Base-by-base conservation (phyloP, 768 basidiomycete genomes). In the Boletus rubropictus region DNA sequence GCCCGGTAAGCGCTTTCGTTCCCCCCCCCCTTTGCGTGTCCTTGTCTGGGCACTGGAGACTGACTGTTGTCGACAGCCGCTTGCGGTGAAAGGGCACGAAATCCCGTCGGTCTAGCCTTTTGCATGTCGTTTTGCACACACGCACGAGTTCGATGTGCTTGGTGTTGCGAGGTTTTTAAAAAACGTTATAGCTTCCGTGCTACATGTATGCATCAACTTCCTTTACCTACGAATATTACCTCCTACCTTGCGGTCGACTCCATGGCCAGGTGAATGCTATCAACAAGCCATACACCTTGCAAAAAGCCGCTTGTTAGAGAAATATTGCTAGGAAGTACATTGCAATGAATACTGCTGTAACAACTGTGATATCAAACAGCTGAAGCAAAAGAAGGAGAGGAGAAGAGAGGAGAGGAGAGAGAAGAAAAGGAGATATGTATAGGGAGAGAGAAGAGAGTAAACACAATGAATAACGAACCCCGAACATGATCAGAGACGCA, bases 1-100 rank as follows among this genome's bases (percentile, higher is more conserved):
- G 96, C 96, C 62, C 90, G 96, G 96, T 96, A 64, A 61, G 42
- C 22, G n/a, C 5, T 39, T 25, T 10, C 15, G 14, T 7, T 24
- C 15, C 10, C 3, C 3, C 28, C 28, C 2, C 3, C 11, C 18
- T 17, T n/a, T 5, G 29, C 29, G 29, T 29, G 29, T 11, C 29
- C 11, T 31, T 29, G 29, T 14, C 22, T 17, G 15, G 21, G 25
- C 5, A 14, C 9, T 46, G 15, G 25, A 22, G 34, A 9, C 24
- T 39, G 1, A 41, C 14, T 15, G 22, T 6, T n/a, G 14, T 31
- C 24, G 41, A 46, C 33, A 61, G 60, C n/a, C 60, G 60, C 9
- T 32, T 61, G 58, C 60, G 60, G 29, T 61, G 20, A 57, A 24
- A 17, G 9, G 25, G 15, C 5, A 32, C 8, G 20, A 8, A 9